Evolutionary conservation across 108 stramenopile genomes (phyloP), one percentile per base, ranked within the genome.

Genomic region (Schizochytrium sp.): DNA sequence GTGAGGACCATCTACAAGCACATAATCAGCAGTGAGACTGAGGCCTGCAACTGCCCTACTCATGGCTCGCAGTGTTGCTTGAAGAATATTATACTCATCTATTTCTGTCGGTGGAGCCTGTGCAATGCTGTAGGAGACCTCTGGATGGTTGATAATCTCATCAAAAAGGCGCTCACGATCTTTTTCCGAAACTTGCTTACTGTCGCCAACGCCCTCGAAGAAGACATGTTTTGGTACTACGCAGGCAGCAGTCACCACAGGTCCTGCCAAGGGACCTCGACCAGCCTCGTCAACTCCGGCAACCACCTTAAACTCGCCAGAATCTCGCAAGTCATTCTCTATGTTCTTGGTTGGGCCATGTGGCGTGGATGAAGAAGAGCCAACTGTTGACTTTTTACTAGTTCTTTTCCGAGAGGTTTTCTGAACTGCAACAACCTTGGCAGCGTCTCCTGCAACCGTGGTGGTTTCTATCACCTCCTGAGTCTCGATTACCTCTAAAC

Each of bases 201-300:
- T 95, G 91, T 99, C 99, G 15, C 88, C 91, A 8, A 99, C 92
- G n/a, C 97, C 98, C 0, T 91, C 76, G 49, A 46, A 72, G 38
- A 59, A 47, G 19, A 47, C 46, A 50, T 94, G 89, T 1, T 53
- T 89, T 44, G 96, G 96, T 8, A 92, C 90, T 45, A 94, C 91
- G 13, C 94, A 90, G 91, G 56, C 93, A 47, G 55, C 56, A 40
- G 88, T 91, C 12, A 94, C 91, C 42, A 95, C 93, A 7, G 93
- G 91, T 42, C 98, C 98, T 56, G 98, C 97, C 61, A 99, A 91
- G 3, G 98, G 98, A n/a, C 99, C 99, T 41, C 99, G 94, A 1
- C 99, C 99, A 10, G 98, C 99, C 92, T 98, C 98, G 89, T 99
- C 98, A 56, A 98, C 95, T 19, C 97, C 97, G 42, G 97, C 94